Base-by-base conservation (phyloP, 441 rosid species). In the Erodium chrysanthum region DNA sequence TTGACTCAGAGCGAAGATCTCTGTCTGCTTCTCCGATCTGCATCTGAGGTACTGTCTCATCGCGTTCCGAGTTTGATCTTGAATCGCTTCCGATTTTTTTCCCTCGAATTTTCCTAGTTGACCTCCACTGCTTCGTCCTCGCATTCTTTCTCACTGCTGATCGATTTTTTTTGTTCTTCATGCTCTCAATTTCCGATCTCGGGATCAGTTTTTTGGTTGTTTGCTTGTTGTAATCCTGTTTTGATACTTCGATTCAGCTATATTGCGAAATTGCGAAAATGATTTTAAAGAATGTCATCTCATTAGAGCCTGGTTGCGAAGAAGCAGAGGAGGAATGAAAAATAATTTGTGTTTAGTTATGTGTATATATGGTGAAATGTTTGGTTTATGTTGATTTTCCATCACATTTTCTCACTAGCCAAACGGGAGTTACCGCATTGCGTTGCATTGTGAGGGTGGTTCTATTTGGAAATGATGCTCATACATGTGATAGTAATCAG, bases 1-100 rank as follows among this genome's bases (percentile, higher is more conserved):
- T 72, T 64, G 75, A 78, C 82, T 80, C 65, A 62, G 61, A 50
- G 37, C 59, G 60, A 48, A 50, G 70, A 58, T 70, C 68, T 63
- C 66, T 68, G 20, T 56, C 42, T 37, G 42, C 42, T 37, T 37
- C 42, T 37, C 42, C 42, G 42, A 37, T 37, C 42, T 37, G 42
- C 42, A 37, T 37, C 42, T 37, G 70, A 75, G 83, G 81, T 83
- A 78, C 73, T 66, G 11, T 48, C 50, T 56, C 21, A 40, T 11
- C 18, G 5, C 42, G 40, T 15, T 65, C 22, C 29, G 44, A 40
- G 31, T 21, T 37, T 37, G 42, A 37, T 37, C 42, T 9, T 0
- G 42, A 37, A 37, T 37, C 42, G 42, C 42, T 37, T 37, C 42
- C 42, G 42, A 37, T 37, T 37, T 9, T 35, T 37, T 37, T 8